A percentile compares a stretch with the other conserved stretches of the same genome.
These are phyloP conservation scores for Martensiomyces pterosporus DNA, from an alignment of 192 early-diverging fungal genomes.

Conservation along the genomic window DNA sequence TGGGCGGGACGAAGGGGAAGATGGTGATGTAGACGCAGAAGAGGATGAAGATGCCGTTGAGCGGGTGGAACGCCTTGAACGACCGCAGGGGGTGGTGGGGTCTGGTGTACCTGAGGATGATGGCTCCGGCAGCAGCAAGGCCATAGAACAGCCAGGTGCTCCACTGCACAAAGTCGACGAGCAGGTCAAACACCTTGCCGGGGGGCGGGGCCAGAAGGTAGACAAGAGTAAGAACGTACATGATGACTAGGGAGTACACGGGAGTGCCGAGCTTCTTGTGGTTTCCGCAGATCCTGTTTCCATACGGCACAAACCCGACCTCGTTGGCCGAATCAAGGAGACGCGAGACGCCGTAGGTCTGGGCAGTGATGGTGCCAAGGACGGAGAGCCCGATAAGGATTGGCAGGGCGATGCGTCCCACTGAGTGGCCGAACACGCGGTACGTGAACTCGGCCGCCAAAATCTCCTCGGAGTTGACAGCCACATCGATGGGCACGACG, in stretches of 20 bases:
- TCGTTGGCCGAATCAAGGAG: conserved; percentile 53
- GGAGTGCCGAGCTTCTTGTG: conserved; percentile 48
- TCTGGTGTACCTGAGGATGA: conserved; percentile 45
- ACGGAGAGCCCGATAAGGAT: conserved; percentile 53
- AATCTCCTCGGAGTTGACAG: conserved; percentile 60
- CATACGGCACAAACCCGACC: conserved; percentile 53
- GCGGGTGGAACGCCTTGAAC: conserved; percentile 48
- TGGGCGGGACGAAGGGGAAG: conserved; percentile 56
- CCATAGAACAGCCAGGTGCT: conserved; percentile 62
- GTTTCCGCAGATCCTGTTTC: conserved; percentile 38
- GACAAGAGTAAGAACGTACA: conserved; percentile 49
- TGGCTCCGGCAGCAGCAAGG: conserved; percentile 51
- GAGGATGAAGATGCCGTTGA: conserved; percentile 52
- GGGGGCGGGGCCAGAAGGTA: conserved; percentile 56
- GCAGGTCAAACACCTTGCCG: conserved; percentile 58
- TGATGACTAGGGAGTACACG: conserved; percentile 33
- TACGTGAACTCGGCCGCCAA: conserved; percentile 58
- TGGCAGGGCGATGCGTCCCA: conserved; percentile 53
- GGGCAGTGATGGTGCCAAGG: conserved; percentile 51
- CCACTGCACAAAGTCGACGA: conserved; percentile 59
- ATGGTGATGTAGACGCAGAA: conserved; percentile 52
- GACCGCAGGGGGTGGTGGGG: conserved; percentile 46
- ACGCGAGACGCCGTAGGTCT: conserved; percentile 53
- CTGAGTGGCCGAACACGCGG: conserved; percentile 51
- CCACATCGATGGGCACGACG: conserved; percentile 65